A percentile compares a stretch with the other conserved stretches of the same genome.
phyloP scores from a whole-genome alignment of 169 alveolate genomes.

The Plasmodium gonderi region DNA sequence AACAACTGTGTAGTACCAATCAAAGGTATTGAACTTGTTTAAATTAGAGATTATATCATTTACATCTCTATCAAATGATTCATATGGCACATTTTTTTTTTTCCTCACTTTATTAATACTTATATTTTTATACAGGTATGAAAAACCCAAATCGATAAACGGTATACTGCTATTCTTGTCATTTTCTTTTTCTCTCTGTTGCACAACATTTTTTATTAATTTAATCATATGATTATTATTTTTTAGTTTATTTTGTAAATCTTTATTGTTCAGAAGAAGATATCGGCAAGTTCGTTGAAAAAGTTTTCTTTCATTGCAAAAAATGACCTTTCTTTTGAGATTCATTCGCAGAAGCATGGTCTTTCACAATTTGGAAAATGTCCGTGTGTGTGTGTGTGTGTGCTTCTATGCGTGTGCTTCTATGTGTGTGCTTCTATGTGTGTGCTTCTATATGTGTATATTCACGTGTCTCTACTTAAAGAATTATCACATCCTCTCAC shows the following conservation, averaged over 20 bases:
- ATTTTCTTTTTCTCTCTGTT: not conserved
- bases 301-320: not conserved
- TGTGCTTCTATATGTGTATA: too few species aligned
- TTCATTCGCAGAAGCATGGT: not conserved
- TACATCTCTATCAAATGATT: not conserved
- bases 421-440: too few species aligned
- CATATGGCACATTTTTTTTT: not conserved
- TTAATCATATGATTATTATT: constrained; percentile 10
- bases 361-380: not conserved
- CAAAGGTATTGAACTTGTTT: not conserved
- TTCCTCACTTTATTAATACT: not conserved
- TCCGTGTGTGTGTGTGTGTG: not conserved
- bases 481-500: too few species aligned
- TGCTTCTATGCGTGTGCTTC: too few species aligned
- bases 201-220: constrained; percentile 32
- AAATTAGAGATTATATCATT: not conserved
- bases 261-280: constrained; percentile 9
- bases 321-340: not conserved
- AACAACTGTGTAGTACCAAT: not conserved
- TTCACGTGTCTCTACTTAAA: too few species aligned
- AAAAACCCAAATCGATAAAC: constrained; percentile 4
- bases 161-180: not conserved
- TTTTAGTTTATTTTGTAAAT: constrained; percentile 38
- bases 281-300: not conserved
- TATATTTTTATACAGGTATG: constrained; percentile 51